These are phyloP conservation scores for Amniculicola lignicola DNA, from an alignment of 495 filamentous ascomycete species.

Conservation along the genomic window DNA sequence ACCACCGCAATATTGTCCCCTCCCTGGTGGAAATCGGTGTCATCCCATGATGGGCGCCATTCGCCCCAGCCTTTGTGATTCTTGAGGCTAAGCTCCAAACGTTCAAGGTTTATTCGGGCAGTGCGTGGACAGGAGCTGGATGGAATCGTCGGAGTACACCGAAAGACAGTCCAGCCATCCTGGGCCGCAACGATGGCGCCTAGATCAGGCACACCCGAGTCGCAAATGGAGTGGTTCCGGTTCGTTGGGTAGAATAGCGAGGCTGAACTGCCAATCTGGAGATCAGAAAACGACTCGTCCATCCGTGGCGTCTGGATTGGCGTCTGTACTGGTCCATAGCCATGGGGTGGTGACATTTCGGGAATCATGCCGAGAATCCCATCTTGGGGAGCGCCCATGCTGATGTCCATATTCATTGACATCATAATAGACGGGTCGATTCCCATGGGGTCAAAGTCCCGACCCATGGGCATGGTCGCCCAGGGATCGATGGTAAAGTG, in stretches of 20 bases:
- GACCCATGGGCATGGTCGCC: slow-evolving; percentile 38
- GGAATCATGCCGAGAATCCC: slow-evolving; percentile 38
- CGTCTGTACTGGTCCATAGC: slow-evolving; percentile 35
- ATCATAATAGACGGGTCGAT: slow-evolving; percentile 38
- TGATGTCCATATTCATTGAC: slow-evolving; percentile 43
- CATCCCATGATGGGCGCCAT: slow-evolving; percentile 49
- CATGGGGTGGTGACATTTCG: slow-evolving; percentile 31
- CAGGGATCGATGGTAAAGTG: slow-evolving; percentile 42
- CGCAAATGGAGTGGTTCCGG: slow-evolving; percentile 33
- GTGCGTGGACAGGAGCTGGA: slow-evolving; percentile 55
- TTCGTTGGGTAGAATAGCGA: slow-evolving; percentile 29
- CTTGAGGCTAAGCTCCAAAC: slow-evolving; percentile 50
- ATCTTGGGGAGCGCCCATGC: slow-evolving; percentile 31
- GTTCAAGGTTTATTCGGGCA: slow-evolving; percentile 56
- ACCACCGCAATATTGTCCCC: slow-evolving; percentile 48
- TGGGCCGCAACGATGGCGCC: slow-evolving; percentile 53
- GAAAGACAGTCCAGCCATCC: slow-evolving; percentile 55
- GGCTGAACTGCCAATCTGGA: slow-evolving; percentile 39
- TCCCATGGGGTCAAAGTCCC: slow-evolving; percentile 39
- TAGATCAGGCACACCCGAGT: slow-evolving; percentile 48
- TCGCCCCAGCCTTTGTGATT: slow-evolving; percentile 45
- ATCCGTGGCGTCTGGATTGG: slow-evolving; percentile 38
- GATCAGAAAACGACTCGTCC: slow-evolving; percentile 37
- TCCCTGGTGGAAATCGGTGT: slow-evolving; percentile 49
- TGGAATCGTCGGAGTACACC: slow-evolving; percentile 53